Conservation (phyloP, 2,329 filamentous ascomycete genomes). For the Karstenula rhodostoma region DNA sequence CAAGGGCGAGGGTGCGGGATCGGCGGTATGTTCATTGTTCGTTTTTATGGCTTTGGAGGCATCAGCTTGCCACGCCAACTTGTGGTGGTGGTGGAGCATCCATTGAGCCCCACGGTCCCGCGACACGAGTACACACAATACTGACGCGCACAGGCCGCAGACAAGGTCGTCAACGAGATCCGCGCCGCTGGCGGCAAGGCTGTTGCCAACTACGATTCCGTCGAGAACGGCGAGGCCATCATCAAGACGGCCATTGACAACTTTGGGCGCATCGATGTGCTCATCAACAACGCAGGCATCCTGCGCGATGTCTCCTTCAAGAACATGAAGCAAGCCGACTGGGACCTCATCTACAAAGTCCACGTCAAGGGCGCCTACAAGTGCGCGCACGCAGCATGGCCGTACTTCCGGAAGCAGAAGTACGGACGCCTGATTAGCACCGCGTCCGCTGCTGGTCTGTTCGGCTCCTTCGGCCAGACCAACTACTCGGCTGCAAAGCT, state of each 20-base stretch:
- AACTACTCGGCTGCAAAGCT: conserved; percentile 99
- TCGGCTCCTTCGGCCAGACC: conserved; percentile 93
- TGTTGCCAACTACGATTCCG: conserved; percentile 95
- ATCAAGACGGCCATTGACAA: conserved; percentile 85
- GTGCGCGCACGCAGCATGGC: conserved; percentile 93
- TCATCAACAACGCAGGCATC: conserved; percentile 98
- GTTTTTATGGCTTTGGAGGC: neutral
- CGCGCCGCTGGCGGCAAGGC: conserved; percentile 91
- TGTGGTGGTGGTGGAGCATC: neutral
- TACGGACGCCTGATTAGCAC: conserved; percentile 97
- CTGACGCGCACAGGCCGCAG: conserved; percentile 69
- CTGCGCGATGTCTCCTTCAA: conserved; percentile 96
- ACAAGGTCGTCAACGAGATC: conserved; percentile 84
- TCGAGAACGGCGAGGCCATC: conserved; percentile 92
- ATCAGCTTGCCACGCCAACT: neutral
- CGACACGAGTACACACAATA: neutral
- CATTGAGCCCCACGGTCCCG: conserved; percentile 14
- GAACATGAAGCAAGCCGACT: conserved; percentile 97
- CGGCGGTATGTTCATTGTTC: conserved; percentile 69
- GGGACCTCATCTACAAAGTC: conserved; percentile 93
- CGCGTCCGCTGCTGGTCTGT: conserved; percentile 92
- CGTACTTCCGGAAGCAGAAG: conserved; percentile 98
- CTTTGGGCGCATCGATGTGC: conserved; percentile 88
- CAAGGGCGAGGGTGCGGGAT: conserved; percentile 88
- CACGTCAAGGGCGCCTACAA: conserved; percentile 96